Evolutionary conservation across 768 basidiomycete species (phyloP).

Genomic region (Clitopilus passeckerianus): DNA sequence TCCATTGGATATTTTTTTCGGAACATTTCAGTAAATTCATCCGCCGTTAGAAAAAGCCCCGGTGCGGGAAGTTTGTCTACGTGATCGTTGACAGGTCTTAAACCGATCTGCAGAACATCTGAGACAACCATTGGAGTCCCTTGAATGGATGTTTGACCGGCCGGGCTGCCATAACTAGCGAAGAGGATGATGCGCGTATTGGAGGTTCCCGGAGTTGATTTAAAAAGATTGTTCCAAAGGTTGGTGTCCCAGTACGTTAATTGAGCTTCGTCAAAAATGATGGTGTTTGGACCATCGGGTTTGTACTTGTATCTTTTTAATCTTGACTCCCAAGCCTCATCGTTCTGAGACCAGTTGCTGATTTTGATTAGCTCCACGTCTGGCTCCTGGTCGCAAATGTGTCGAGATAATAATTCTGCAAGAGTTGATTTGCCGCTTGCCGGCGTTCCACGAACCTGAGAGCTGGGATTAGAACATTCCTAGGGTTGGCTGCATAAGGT

Average conservation of each 20-base stretch:
- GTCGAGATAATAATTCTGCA: not conserved
- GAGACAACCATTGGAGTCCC: not conserved
- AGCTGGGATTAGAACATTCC: not conserved
- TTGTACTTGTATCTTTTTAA: not conserved
- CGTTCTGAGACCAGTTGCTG: not conserved
- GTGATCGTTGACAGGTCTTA: not conserved
- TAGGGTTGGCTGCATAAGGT: not conserved
- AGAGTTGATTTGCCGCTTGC: constrained; percentile 4
- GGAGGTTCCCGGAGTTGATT: not conserved
- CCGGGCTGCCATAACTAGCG: constrained; percentile 2
- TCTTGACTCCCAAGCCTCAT: not conserved
- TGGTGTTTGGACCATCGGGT: not conserved
- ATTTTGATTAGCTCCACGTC: not conserved
- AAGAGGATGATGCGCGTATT: not conserved
- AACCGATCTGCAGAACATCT: not conserved
- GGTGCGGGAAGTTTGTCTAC: not conserved
- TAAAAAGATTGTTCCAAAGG: not conserved
- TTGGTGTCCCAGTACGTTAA: not conserved
- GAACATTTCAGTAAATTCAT: not conserved
- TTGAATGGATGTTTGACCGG: not conserved
- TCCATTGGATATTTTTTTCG: not conserved
- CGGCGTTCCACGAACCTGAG: constrained; percentile 3
- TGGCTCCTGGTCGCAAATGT: not conserved
- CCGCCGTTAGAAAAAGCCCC: constrained; percentile 1
- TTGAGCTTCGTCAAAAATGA: constrained; percentile 2